These are phyloP conservation scores for Eucalyptus victrix DNA, from an alignment of 345 rosid species.

Conservation along the genomic window DNA sequence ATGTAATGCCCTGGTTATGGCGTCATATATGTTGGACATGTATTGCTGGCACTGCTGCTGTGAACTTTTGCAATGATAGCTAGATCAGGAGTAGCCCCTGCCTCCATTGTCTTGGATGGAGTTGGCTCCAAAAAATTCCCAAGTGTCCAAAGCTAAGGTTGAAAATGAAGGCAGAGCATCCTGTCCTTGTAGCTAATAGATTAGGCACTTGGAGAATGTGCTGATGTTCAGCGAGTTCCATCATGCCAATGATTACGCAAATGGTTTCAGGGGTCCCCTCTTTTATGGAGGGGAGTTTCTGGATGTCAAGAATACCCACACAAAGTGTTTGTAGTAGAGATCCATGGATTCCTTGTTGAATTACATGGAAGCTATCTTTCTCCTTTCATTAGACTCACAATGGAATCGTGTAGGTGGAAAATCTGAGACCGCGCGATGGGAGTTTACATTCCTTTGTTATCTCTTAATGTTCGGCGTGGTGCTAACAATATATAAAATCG, in stretches of 20 bases:
- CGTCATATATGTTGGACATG: neutral
- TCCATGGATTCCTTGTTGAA: neutral
- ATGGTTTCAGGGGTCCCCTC: neutral
- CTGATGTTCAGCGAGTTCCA: neutral
- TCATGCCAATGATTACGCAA: neutral
- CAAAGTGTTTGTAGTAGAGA: neutral
- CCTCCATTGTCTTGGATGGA: neutral
- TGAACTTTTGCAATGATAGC: neutral
- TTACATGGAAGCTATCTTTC: neutral
- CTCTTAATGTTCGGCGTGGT: neutral
- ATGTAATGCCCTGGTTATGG: neutral
- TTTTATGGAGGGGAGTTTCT: neutral
- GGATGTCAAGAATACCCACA: neutral
- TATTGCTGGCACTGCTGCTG: neutral
- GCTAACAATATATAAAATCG: neutral
- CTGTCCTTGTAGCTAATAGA: neutral
- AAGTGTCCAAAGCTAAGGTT: neutral
- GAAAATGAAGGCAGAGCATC: neutral
- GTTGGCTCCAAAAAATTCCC: neutral
- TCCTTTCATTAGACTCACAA: neutral
- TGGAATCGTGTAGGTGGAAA: neutral
- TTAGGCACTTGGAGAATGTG: neutral
- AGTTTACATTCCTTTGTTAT: neutral
- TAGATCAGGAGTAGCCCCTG: neutral
- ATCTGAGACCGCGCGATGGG: neutral